Evolutionary conservation across 2,329 filamentous ascomycete species (phyloP).

Genomic region (Eutypella sp.): DNA sequence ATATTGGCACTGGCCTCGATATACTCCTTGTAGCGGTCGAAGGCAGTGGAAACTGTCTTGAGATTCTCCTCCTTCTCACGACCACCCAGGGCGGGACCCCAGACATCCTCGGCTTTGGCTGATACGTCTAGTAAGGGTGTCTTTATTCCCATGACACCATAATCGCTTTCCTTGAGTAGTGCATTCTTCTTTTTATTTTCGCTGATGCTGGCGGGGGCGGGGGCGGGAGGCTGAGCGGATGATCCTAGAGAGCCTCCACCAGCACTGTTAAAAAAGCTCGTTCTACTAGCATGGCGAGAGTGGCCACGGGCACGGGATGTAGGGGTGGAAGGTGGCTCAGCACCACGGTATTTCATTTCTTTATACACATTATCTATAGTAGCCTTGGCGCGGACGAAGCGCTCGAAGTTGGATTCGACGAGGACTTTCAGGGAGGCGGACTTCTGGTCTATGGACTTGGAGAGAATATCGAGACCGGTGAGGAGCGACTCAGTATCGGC

Average conservation of each 20-base stretch:
- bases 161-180: slow-evolving; percentile 86
- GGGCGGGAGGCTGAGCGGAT: too few species aligned
- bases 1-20: slow-evolving; percentile 77
- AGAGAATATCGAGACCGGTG: slow-evolving; percentile 77
- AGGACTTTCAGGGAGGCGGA: slow-evolving; percentile 93
- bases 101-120: slow-evolving; percentile 93
- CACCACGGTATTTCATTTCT: slow-evolving; percentile 80
- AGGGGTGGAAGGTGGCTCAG: slow-evolving; percentile 42
- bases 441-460: slow-evolving; percentile 93
- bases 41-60: slow-evolving; percentile 67
- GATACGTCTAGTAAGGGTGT: slow-evolving; percentile 81
- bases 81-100: slow-evolving; percentile 89
- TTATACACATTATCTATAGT: slow-evolving; percentile 99
- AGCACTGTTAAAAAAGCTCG: slow-evolving; percentile 55
- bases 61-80: slow-evolving; percentile 86
- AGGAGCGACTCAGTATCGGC: slow-evolving; percentile 80
- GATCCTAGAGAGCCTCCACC: slow-evolving; percentile 31
- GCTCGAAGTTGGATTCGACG: slow-evolving; percentile 96
- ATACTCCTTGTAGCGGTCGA: slow-evolving; percentile 75
- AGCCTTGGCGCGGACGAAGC: slow-evolving; percentile 93
- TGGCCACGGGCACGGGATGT: slow-evolving; percentile 47
- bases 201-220: slow-evolving; percentile 29
- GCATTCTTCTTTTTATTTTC: slow-evolving; percentile 80
- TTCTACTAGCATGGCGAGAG: slow-evolving; percentile 63
- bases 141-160: slow-evolving; percentile 84